Evolutionary conservation across 805 yeast genomes (phyloP).

Genomic region (Cyberlindnera euphorbiiphila): DNA sequence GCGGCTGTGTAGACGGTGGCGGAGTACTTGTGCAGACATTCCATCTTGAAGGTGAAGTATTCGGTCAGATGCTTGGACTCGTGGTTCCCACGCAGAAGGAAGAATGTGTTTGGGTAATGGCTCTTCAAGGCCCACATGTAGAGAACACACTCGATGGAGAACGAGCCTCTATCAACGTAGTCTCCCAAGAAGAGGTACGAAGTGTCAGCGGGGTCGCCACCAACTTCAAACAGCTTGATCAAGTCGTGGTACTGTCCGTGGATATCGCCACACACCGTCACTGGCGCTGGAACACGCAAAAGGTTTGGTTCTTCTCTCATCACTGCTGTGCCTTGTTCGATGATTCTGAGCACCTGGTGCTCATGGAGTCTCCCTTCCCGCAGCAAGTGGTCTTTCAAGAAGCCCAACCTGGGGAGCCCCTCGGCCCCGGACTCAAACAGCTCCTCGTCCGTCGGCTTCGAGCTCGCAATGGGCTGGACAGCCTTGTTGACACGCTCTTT

Average conservation of each 20-base stretch:
- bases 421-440: conserved; percentile 49
- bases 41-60: conserved; percentile 88
- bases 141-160: conserved; percentile 76
- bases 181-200: conserved; percentile 86
- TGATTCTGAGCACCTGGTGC: conserved; percentile 64
- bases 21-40: conserved; percentile 83
- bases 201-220: conserved; percentile 80
- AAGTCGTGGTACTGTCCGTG: conserved; percentile 94
- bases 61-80: conserved; percentile 92
- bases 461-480: conserved; percentile 65
- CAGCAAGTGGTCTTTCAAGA: conserved; percentile 68
- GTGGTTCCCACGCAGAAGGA: conserved; percentile 90
- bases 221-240: conserved; percentile 86
- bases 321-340: conserved; percentile 59
- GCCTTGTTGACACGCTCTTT: conserved; percentile 43
- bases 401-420: conserved; percentile 72
- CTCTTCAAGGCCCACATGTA: conserved; percentile 77
- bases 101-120: conserved; percentile 67
- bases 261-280: conserved; percentile 95
- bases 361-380: conserved; percentile 77
- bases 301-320: conserved; percentile 74
- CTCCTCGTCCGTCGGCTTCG: conserved; percentile 62
- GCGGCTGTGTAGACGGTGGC: conserved; percentile 63
- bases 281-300: conserved; percentile 82
- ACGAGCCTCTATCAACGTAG: conserved; percentile 92